Evolutionary conservation across 2,329 filamentous ascomycete genomes (phyloP).

Genomic region (Ploettnerulaceae sp.): DNA sequence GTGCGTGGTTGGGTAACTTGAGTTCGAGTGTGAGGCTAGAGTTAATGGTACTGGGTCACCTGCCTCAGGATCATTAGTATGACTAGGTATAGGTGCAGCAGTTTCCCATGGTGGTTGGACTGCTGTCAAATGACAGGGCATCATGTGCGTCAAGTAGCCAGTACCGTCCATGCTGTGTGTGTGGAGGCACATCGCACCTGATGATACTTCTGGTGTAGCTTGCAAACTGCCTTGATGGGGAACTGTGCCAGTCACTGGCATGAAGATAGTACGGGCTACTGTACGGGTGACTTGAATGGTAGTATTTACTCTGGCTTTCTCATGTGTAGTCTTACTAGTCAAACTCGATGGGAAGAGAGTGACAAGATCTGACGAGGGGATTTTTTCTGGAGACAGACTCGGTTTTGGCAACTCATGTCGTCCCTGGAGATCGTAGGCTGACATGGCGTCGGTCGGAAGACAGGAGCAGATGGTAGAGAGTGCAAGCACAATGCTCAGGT

Average conservation of each 20-base stretch:
- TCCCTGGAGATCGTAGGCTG: no score
- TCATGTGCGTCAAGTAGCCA: not conserved
- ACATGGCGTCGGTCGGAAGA: not conserved
- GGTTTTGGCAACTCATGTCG: not conserved
- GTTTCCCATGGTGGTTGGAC: no score
- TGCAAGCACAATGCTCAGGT: not conserved
- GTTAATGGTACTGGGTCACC: no score
- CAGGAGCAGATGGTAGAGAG: not conserved
- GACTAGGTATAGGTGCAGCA: no score
- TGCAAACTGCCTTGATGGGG: not conserved
- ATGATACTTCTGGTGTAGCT: no score
- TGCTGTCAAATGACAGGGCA: not conserved
- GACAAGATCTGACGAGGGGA: not conserved
- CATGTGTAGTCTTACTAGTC: no score
- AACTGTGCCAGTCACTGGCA: not conserved
- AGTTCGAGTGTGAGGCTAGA: no score
- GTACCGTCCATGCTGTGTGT: not conserved
- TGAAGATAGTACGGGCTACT: not conserved
- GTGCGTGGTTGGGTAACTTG: no score
- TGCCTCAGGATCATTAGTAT: no score
- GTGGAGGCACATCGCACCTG: not conserved
- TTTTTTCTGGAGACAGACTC: not conserved
- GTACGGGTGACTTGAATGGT: no score
- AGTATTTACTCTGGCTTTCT: no score
- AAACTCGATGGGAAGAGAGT: no score